Percentiles rank a stretch among this genome's conserved stretches.
These are phyloP conservation scores for Amanita phalloides DNA, from an alignment of 768 basidiomycete genomes.

Conservation along the genomic window DNA sequence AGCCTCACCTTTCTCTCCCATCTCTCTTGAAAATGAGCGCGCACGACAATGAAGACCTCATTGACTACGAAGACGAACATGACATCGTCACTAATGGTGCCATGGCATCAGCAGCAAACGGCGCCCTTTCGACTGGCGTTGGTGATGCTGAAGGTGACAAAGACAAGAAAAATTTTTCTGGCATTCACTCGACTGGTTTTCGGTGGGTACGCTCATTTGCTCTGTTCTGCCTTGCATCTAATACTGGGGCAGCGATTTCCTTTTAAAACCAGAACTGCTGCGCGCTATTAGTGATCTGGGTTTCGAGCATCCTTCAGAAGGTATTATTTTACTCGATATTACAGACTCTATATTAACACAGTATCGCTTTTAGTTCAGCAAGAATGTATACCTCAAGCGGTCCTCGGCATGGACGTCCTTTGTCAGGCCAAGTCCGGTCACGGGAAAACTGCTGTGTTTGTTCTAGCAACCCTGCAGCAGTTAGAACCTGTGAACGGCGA, in stretches of 20 bases:
- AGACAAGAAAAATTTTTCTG: constrained; percentile 97
- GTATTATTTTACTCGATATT: constrained; percentile 29
- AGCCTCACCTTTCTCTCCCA: constrained; percentile 12
- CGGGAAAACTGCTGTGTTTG: constrained; percentile 98
- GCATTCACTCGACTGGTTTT: constrained; percentile 99
- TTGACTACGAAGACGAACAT: constrained; percentile 91
- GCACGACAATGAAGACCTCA: constrained; percentile 84
- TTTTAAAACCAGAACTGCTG: constrained; percentile 93
- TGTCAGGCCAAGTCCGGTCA: constrained; percentile 99
- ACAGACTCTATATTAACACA: neutral
- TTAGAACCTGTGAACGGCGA: constrained; percentile 97
- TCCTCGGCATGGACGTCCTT: constrained; percentile 97
- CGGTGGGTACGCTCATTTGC: constrained; percentile 40
- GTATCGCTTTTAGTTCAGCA: constrained; percentile 69
- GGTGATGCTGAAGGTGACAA: constrained; percentile 58
- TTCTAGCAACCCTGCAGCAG: constrained; percentile 95
- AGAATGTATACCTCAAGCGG: constrained; percentile 99
- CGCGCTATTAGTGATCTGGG: constrained; percentile 99
- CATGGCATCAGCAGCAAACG: constrained; percentile 33
- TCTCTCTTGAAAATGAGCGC: constrained; percentile 47
- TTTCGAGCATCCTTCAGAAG: constrained; percentile 99
- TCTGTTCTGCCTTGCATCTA: constrained; percentile 5
- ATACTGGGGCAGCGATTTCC: constrained; percentile 67
- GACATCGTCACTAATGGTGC: constrained; percentile 59
- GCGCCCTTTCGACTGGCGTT: constrained; percentile 32